Evolutionary conservation across 1,284 basidiomycete genomes (phyloP).

Genomic region (Porodaedalea pini): DNA sequence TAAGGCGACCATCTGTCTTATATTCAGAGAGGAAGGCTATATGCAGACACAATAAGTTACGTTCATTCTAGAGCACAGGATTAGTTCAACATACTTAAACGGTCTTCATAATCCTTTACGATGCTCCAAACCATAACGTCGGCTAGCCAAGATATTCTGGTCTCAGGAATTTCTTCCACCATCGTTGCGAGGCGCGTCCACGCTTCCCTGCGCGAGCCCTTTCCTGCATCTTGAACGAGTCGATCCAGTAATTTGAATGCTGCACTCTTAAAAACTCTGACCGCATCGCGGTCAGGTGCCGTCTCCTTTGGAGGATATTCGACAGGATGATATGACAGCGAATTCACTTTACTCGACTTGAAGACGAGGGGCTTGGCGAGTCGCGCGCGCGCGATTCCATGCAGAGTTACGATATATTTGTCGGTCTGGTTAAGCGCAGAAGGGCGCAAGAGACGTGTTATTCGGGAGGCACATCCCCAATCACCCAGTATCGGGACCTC

Average conservation of each 20-base stretch:
- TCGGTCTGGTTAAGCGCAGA: conserved; percentile 42
- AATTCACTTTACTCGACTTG: conserved; percentile 30
- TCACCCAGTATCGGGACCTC: conserved; percentile 34
- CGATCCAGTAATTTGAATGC: conserved; percentile 64
- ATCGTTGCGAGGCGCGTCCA: conserved; percentile 63
- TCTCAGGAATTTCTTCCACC: conserved; percentile 58
- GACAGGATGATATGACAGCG: conserved; percentile 42
- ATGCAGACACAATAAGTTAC: neutral
- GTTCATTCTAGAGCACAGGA: neutral
- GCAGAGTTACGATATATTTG: conserved; percentile 60
- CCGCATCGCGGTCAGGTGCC: conserved; percentile 47
- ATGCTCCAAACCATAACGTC: conserved; percentile 67
- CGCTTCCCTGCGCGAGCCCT: conserved; percentile 49
- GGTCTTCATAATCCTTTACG: conserved; percentile 62
- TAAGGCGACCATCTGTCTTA: conserved; percentile 56
- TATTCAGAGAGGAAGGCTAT: conserved; percentile 47
- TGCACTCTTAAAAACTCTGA: conserved; percentile 63
- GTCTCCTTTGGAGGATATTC: conserved; percentile 45
- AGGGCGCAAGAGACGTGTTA: conserved; percentile 60
- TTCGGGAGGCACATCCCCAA: conserved; percentile 51
- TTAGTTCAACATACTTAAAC: conserved; percentile 51
- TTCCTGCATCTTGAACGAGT: conserved; percentile 55
- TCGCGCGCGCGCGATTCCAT: conserved; percentile 59
- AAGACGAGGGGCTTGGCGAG: conserved; percentile 33
- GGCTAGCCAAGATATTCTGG: conserved; percentile 64